phyloP scores from a whole-genome alignment of 129 eudicot genomes.

The Arctium minus region DNA sequence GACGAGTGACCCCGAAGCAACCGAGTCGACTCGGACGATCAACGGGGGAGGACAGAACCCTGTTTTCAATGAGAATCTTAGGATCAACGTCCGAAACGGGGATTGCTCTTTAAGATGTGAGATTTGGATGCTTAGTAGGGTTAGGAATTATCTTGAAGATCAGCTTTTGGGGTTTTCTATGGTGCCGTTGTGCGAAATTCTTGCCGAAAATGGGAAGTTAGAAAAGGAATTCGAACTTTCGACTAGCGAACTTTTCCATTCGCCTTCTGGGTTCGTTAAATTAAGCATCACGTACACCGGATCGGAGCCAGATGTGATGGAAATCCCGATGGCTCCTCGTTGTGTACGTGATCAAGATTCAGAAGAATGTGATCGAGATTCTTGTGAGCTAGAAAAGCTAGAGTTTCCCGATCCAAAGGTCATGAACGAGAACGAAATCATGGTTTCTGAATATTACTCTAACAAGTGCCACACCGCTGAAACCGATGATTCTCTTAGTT shows the following conservation, averaged over 20 bases:
- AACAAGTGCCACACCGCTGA: conserved; percentile 16
- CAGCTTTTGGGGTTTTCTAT: conserved; percentile 47
- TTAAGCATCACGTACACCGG: conserved; percentile 39
- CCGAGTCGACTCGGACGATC: conserved; percentile 33
- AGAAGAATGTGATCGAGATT: conserved; percentile 10
- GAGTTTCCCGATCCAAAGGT: conserved; percentile 47
- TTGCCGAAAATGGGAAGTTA: conserved; percentile 31
- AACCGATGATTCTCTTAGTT: neutral
- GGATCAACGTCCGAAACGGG: conserved; percentile 29
- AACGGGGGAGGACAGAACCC: conserved; percentile 52
- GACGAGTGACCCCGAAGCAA: conserved; percentile 37
- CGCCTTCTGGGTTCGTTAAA: conserved; percentile 40
- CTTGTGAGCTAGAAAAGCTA: conserved; percentile 35
- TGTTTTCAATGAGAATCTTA: conserved; percentile 39
- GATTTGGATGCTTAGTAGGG: conserved; percentile 52
- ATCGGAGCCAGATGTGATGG: conserved; percentile 33
- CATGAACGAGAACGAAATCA: conserved; percentile 34
- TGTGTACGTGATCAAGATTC: conserved; percentile 15
- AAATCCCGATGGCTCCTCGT: conserved; percentile 12
- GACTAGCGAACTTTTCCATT: conserved; percentile 34
- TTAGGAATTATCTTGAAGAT: conserved; percentile 45
- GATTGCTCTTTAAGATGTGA: conserved; percentile 44
- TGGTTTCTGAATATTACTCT: conserved; percentile 43
- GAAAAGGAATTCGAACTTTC: conserved; percentile 37
- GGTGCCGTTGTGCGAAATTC: conserved; percentile 35